These are phyloP conservation scores for Melanogaster broomeanus DNA, from an alignment of 768 basidiomycete genomes.

Conservation along the genomic window DNA sequence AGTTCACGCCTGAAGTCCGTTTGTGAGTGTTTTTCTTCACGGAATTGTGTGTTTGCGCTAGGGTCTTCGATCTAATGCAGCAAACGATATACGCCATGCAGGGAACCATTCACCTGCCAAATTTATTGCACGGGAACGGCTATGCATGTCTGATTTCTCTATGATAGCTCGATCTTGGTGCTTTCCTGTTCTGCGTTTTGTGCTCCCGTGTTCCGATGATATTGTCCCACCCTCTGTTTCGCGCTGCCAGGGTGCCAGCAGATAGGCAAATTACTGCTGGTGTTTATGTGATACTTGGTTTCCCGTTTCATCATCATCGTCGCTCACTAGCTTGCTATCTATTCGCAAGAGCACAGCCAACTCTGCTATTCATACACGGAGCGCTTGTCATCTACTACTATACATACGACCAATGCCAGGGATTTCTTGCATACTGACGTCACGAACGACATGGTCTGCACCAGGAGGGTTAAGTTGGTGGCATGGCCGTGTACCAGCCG, in stretches of 20 bases:
- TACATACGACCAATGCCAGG: slow-evolving; percentile 33
- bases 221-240: too few species aligned
- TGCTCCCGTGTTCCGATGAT: neutral
- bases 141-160: slow-evolving; percentile 5
- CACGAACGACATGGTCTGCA: slow-evolving; percentile 36
- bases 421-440: slow-evolving; percentile 29
- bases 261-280: too few species aligned
- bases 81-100: slow-evolving; percentile 19
- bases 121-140: slow-evolving; percentile 17
- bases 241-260: too few species aligned
- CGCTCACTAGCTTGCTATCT: slow-evolving; percentile 42
- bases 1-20: slow-evolving; percentile 16
- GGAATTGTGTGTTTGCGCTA: neutral
- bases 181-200: neutral
- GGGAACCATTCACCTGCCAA: slow-evolving; percentile 20
- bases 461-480: too few species aligned
- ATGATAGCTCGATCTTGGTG: neutral
- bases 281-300: too few species aligned
- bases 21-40: slow-evolving; percentile 18
- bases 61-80: neutral
- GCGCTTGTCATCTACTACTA: slow-evolving; percentile 45
- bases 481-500: too few species aligned
- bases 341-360: slow-evolving; percentile 26
- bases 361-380: slow-evolving; percentile 46
- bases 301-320: too few species aligned